Conservation (phyloP, 371 early-diverging fungal species). For the Mortierella sp. region DNA sequence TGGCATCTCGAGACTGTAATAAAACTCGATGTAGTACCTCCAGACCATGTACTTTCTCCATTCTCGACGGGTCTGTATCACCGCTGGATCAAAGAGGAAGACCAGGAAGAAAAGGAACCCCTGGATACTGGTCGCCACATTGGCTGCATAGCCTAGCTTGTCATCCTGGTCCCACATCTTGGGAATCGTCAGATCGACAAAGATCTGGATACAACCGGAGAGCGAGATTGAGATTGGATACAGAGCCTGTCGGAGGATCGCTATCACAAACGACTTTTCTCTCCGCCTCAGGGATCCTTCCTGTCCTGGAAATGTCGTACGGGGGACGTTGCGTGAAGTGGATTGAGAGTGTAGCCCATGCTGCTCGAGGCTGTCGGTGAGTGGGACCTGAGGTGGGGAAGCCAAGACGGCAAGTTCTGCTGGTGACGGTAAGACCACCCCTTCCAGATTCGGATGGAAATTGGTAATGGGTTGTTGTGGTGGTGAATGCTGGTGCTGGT, state of each 20-base stretch:
- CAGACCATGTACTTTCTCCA: conserved; percentile 51
- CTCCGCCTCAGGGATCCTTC: neutral
- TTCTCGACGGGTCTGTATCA: conserved; percentile 38
- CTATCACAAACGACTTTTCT: conserved; percentile 31
- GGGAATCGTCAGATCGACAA: conserved; percentile 42
- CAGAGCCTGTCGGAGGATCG: conserved; percentile 51
- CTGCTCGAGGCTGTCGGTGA: neutral
- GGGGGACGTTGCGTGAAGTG: neutral
- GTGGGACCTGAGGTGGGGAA: neutral
- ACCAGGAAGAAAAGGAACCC: conserved; percentile 53
- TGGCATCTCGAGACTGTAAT: conserved; percentile 50
- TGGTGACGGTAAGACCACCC: neutral
- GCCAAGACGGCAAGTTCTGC: conserved; percentile 9
- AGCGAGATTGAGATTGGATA: conserved; percentile 50
- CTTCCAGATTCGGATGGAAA: conserved; percentile 7
- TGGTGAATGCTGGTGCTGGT: neutral
- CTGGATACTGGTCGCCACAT: conserved; percentile 41
- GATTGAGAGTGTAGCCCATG: neutral
- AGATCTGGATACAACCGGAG: conserved; percentile 47
- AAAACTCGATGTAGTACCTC: conserved; percentile 55
- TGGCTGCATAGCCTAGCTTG: conserved; percentile 28
- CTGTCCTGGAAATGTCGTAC: neutral
- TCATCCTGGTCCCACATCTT: neutral
- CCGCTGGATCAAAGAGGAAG: conserved; percentile 50
- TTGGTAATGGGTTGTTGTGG: neutral